These are phyloP conservation scores for Paraconiothyrium brasiliense DNA, from an alignment of 2,329 filamentous ascomycete genomes.

Conservation along the genomic window DNA sequence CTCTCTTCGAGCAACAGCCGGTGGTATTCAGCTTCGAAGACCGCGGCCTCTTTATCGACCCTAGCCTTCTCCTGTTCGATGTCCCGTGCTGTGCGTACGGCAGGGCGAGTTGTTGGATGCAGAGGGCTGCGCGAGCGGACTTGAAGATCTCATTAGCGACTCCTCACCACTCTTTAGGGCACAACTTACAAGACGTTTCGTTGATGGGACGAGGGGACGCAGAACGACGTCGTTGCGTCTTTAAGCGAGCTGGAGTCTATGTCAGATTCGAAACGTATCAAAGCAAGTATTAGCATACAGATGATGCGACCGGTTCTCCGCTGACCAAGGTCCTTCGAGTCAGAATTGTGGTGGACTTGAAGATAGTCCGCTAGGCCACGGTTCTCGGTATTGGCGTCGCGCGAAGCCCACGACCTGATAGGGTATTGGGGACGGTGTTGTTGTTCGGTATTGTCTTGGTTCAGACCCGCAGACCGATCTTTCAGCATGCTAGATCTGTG, in stretches of 20 bases:
- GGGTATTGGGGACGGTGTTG: no score
- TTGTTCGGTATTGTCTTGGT: background rate
- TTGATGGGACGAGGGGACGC: background rate
- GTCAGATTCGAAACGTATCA: background rate
- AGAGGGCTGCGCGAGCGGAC: background rate
- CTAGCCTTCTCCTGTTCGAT: background rate
- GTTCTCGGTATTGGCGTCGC: no score
- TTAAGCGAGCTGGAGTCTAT: background rate
- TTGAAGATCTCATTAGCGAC: background rate
- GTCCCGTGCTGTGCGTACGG: constrained; percentile 54
- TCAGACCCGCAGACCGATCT: background rate
- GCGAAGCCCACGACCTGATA: no score
- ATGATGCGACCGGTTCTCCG: background rate
- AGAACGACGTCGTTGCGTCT: background rate
- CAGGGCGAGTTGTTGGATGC: background rate
- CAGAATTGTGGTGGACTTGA: no score
- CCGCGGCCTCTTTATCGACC: constrained; percentile 2
- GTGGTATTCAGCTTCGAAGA: background rate
- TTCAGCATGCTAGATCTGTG: background rate
- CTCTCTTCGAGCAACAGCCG: constrained; percentile 1
- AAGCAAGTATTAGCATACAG: background rate
- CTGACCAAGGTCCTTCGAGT: background rate
- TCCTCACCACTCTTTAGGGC: background rate
- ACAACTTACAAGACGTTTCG: background rate
- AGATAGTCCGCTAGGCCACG: no score